Evolutionary conservation across 257 asterid species (phyloP), one percentile per base, ranked within the genome.

Genomic region (Nemophila menziesii): DNA sequence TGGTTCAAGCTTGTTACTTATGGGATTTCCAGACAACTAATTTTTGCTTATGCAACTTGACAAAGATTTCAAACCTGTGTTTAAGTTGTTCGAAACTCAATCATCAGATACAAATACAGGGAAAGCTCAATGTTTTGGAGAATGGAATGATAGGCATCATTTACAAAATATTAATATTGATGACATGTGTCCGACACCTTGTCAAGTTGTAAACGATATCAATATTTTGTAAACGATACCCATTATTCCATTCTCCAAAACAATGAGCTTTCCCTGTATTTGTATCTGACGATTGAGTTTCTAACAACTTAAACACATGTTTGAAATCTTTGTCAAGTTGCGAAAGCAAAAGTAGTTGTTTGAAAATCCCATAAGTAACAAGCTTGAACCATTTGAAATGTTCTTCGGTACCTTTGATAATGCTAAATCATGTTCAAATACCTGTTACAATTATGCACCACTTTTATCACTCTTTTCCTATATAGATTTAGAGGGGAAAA

Each of bases 11-110:
- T 70, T 77, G 61, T 60, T 90, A 75, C 69, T 90, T 49, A 77
- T 85, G 92, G 92, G 96, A 50, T 85, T 90, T 66, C 96, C 99
- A 7, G 93, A 90, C 58, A n/a, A 84, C 48, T 90, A 85, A 65
- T 75, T 65, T 67, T 69, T 90, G 78, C 67, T 82, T 61, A 75
- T 90, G 93, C 94, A 85, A 63, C 92, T 90, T 41, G 99, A 85
- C 61, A 72, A 63, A 64, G 94, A 85, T 58, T 85, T 90, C 74
- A 90, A 64, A 60, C 96, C 94, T 53, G 64, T 79, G 54, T 82
- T 84, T 57, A 81, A 77, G 71, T 69, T 90, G 65, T 64, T 90
- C 24, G 99, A 90, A 77, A 77, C 77, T 49, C 83, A 73, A 60
- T n/a, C n/a, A n/a, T 45, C 54, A 49, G 94, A 82, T 64, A 63